Conservation (phyloP, 2,329 filamentous ascomycete species). For the Aspergillus pseudotamarii region DNA sequence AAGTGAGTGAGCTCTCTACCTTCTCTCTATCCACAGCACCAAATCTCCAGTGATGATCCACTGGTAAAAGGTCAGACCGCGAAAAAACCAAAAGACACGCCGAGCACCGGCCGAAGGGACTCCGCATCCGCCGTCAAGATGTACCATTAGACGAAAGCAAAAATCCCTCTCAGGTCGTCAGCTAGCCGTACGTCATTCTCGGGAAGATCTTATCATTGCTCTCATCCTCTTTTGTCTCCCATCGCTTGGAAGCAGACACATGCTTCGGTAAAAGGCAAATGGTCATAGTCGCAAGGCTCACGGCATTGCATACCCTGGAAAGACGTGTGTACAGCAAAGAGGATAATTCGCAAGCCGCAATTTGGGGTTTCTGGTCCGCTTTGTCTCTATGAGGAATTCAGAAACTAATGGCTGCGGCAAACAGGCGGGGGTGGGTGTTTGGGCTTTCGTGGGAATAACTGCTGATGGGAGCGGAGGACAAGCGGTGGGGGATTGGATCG, state of each 20-base stretch:
- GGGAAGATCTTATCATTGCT: slow-evolving; percentile 1
- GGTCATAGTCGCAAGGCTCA: slow-evolving; percentile 27
- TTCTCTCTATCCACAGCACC: neutral
- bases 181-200: slow-evolving; percentile 3
- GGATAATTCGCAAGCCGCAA: slow-evolving; percentile 28
- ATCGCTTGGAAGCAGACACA: slow-evolving; percentile 27
- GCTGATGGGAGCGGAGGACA: slow-evolving; percentile 11
- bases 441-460: slow-evolving; percentile 6
- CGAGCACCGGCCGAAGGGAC: slow-evolving; percentile 5
- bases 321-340: slow-evolving; percentile 30
- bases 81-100: slow-evolving; percentile 12
- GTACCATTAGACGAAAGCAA: slow-evolving; percentile 3
- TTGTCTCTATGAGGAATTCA: slow-evolving; percentile 43
- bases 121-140: slow-evolving; percentile 1
- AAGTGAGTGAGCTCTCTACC: neutral
- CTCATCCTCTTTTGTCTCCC: neutral
- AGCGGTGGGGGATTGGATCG: slow-evolving; percentile 9
- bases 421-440: slow-evolving; percentile 26
- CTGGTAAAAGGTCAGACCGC: slow-evolving; percentile 53
- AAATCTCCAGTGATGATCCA: slow-evolving; percentile 46
- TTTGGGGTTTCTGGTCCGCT: slow-evolving; percentile 45
- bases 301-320: slow-evolving; percentile 29
- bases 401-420: slow-evolving; percentile 49
- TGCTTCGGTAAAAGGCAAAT: slow-evolving; percentile 28
- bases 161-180: slow-evolving; percentile 14